Evolutionary conservation across 768 basidiomycete genomes (phyloP), one percentile per base, ranked within the genome.

Genomic region (Pleurotus cornucopiae): DNA sequence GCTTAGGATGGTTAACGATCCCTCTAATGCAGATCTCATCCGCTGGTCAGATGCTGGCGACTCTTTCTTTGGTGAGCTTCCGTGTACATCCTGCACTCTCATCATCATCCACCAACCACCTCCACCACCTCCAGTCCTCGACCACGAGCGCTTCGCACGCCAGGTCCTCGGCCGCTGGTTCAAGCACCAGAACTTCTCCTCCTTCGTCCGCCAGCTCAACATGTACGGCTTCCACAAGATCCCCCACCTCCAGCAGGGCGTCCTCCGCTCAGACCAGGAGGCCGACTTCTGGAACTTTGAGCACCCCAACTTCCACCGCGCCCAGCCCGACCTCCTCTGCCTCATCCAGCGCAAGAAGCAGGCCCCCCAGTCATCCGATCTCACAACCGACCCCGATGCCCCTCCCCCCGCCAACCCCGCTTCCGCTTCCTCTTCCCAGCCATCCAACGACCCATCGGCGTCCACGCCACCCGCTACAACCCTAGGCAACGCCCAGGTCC

Each of bases 201-300:
- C 88, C 34, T 97, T 97, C 63, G 93, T 95, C 14, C 81, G 93
- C 12, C 93, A 97, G 67, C 79, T 95, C 61, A 97, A 95, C 78
- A 94, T 94, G 90, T 97, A 95, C 70, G 91, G 91, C 54, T 94
- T 94, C 69, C 90, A 91, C 79, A 90, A 90, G 75, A 92, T 98
- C 46, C 95, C 94, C 0, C 94, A 98, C 67, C 84, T 98, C 16
- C 94, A 96, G 65, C 91, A 96, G 69, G 94, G 95, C 46, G 94
- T 93, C 23, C 80, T 98, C 59, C 89, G 86, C 66, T 82, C 84
- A 67, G 91, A 94, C 57, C 76, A 82, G 53, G 89, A 88, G 60
- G 84, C 82, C 46, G 93, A 95, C 64, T 81, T 86, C 54, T 91
- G 89, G 88, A 93, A 98, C 69, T 99, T 98, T 71, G 85, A 85